Conservation (phyloP, 306 rosid species). For the Bauhinia variegata region DNA sequence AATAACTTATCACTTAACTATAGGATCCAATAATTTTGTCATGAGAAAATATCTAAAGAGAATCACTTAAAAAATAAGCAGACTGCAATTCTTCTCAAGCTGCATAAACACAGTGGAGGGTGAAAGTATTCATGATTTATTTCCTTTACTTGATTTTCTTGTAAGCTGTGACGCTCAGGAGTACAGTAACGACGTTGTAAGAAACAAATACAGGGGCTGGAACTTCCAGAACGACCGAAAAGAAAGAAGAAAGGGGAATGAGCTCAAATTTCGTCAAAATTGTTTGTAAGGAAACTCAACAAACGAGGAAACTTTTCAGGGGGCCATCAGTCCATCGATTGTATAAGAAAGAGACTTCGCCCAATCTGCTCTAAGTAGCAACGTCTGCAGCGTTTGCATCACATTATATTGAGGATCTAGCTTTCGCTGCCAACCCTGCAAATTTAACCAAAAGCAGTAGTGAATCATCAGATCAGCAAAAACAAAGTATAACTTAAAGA, state of each 20-base stretch:
- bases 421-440: slow-evolving; percentile 97
- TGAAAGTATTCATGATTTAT: slow-evolving; percentile 28
- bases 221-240: slow-evolving; percentile 26
- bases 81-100: too few species aligned
- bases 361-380: slow-evolving; percentile 94
- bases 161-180: slow-evolving; percentile 37
- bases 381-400: slow-evolving; percentile 91
- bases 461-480: slow-evolving; percentile 22
- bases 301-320: slow-evolving; percentile 50
- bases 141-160: slow-evolving; percentile 31
- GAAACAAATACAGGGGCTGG: slow-evolving; percentile 33
- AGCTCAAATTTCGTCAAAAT: slow-evolving; percentile 66
- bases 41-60: too few species aligned
- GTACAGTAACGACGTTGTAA: slow-evolving; percentile 30
- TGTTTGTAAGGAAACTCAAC: slow-evolving; percentile 47
- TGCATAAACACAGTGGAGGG: neutral
- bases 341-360: slow-evolving; percentile 91
- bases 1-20: too few species aligned
- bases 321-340: slow-evolving; percentile 98
- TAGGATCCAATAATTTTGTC: too few species aligned
- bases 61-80: too few species aligned
- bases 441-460: slow-evolving; percentile 33
- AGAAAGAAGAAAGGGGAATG: too few species aligned
- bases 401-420: slow-evolving; percentile 90
- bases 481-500: neutral